These are phyloP conservation scores for Halocafeteria seosinensis DNA, from an alignment of 108 stramenopile species.

Conservation along the genomic window DNA sequence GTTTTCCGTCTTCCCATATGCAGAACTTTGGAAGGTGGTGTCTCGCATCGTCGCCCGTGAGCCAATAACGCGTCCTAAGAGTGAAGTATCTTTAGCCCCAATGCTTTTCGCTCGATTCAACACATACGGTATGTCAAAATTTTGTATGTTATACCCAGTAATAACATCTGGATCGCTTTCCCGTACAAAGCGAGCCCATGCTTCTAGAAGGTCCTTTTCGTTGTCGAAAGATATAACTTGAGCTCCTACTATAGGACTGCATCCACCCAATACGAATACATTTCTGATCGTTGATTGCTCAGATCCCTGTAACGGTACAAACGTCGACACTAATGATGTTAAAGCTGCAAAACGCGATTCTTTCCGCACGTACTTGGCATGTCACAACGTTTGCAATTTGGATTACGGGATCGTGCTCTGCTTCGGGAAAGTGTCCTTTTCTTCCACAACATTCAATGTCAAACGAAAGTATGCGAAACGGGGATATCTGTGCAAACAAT, in stretches of 20 bases:
- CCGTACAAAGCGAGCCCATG: slow-evolving; percentile 70
- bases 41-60: slow-evolving; percentile 67
- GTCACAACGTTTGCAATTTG: slow-evolving; percentile 88
- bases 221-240: slow-evolving; percentile 77
- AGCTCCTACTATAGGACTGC: slow-evolving; percentile 89
- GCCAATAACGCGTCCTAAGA: slow-evolving; percentile 70
- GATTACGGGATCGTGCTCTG: slow-evolving; percentile 95
- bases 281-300: slow-evolving; percentile 31
- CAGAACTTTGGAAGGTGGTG: slow-evolving; percentile 83
- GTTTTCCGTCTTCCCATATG: slow-evolving; percentile 78
- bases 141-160: slow-evolving; percentile 87
- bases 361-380: no score
- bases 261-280: slow-evolving; percentile 18
- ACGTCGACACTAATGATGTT: no score
- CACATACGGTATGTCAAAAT: slow-evolving; percentile 96
- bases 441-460: slow-evolving; percentile 98
- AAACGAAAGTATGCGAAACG: slow-evolving; percentile 74
- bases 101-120: slow-evolving; percentile 78
- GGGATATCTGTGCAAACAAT: no score
- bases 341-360: no score
- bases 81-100: slow-evolving; percentile 43
- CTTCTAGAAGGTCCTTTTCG: slow-evolving; percentile 59
- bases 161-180: slow-evolving; percentile 83
- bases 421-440: slow-evolving; percentile 87
- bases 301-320: slow-evolving; percentile 72